Conservation (phyloP, 441 rosid genomes). For the Biscutella auriculata region DNA sequence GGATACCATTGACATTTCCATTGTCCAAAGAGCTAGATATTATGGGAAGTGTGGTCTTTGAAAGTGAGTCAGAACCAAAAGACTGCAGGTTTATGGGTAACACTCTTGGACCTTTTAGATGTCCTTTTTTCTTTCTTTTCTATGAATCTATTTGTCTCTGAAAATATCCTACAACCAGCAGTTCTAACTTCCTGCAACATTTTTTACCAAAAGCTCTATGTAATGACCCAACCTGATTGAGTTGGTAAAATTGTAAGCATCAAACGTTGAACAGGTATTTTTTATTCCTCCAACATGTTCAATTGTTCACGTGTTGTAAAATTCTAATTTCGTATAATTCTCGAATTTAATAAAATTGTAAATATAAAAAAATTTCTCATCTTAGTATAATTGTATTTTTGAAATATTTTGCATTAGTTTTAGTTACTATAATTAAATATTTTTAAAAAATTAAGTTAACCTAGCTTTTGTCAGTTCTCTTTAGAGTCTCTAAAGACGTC, state of each 20-base stretch:
- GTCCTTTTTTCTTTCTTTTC: conserved; percentile 60
- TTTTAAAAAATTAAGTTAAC: too few species aligned
- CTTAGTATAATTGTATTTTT: too few species aligned
- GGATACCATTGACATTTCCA: conserved; percentile 72
- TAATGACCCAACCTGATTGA: background rate
- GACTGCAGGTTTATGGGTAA: conserved; percentile 32
- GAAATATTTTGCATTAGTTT: too few species aligned
- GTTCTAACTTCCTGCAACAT: conserved; percentile 73
- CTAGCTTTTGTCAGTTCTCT: too few species aligned
- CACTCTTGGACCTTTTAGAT: conserved; percentile 38
- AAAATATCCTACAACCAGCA: conserved; percentile 56
- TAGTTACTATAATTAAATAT: too few species aligned
- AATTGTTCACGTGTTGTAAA: too few species aligned
- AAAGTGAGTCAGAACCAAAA: conserved; percentile 29
- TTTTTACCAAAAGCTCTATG: background rate
- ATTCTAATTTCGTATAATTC: too few species aligned
- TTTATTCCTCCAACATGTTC: too few species aligned
- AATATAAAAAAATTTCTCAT: too few species aligned
- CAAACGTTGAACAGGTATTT: too few species aligned
- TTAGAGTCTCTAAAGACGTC: too few species aligned
- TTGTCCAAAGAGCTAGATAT: conserved; percentile 33
- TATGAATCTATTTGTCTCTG: conserved; percentile 50
- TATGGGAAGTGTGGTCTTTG: conserved; percentile 23
- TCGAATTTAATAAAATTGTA: too few species aligned
- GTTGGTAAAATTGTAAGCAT: background rate